phyloP scores from a whole-genome alignment of 1,284 basidiomycete species.

The Wolfiporia cocos region DNA sequence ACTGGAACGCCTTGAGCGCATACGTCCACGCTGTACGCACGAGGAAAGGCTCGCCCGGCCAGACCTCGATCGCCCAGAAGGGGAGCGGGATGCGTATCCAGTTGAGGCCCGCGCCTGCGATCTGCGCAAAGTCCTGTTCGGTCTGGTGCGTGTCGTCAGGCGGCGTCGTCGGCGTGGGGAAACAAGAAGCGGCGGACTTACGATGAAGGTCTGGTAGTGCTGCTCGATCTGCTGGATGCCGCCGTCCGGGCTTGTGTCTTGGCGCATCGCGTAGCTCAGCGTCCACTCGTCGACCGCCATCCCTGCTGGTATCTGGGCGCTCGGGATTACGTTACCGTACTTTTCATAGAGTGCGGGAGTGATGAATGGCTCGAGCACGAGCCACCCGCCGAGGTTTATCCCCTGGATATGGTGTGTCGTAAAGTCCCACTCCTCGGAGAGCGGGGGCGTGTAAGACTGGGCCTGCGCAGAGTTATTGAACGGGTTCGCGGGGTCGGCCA shows the following conservation, averaged over 20 bases:
- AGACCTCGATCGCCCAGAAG: constrained; percentile 74
- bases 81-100: constrained; percentile 74
- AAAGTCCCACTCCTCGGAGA: constrained; percentile 67
- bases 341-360: constrained; percentile 72
- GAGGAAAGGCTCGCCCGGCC: constrained; percentile 33
- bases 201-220: not conserved
- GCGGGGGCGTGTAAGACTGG: constrained; percentile 58
- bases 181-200: too few species aligned
- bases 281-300: constrained; percentile 60
- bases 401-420: constrained; percentile 55
- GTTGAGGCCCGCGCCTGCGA: constrained; percentile 56
- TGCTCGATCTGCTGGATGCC: constrained; percentile 13
- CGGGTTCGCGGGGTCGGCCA: constrained; percentile 49
- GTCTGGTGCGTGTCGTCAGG: too few species aligned
- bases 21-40: constrained; percentile 32
- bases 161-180: too few species aligned
- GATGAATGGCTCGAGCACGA: constrained; percentile 80
- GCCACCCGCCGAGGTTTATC: constrained; percentile 70
- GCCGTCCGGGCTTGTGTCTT: constrained; percentile 44
- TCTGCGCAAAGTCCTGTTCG: constrained; percentile 27
- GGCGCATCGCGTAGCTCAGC: constrained; percentile 36
- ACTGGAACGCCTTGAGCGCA: constrained; percentile 67
- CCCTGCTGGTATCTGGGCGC: too few species aligned
- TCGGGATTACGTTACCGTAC: constrained; percentile 37
- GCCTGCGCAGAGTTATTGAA: constrained; percentile 58